Percentiles rank a stretch among this genome's conserved stretches.
These are phyloP conservation scores for Austroboletus novae-zelandiae DNA, from an alignment of 1,284 basidiomycete genomes.

Conservation along the genomic window DNA sequence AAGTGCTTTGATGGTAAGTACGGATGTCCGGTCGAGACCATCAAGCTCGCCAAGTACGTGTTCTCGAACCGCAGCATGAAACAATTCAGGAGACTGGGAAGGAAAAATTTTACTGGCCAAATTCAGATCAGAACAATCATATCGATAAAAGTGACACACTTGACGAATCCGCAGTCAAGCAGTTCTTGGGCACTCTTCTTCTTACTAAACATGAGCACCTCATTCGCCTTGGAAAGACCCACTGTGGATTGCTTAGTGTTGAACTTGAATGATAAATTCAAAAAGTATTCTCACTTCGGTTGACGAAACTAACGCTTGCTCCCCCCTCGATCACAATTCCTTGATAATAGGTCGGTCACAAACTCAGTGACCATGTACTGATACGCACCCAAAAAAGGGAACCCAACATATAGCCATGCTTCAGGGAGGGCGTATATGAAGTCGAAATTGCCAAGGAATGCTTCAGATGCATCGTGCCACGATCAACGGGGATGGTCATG, in stretches of 20 bases:
- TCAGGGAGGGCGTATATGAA: conserved; percentile 68
- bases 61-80: conserved; percentile 51
- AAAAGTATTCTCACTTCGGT: conserved; percentile 46
- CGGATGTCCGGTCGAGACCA: conserved; percentile 52
- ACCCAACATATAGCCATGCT: conserved; percentile 62
- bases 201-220: conserved; percentile 66
- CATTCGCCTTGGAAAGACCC: conserved; percentile 66
- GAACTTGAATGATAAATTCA: background rate
- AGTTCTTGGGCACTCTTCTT: conserved; percentile 62
- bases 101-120: conserved; percentile 57
- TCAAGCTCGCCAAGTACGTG: conserved; percentile 51
- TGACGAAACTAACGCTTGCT: conserved; percentile 65
- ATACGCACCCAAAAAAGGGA: conserved; percentile 63
- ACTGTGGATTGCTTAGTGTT: conserved; percentile 39
- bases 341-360: conserved; percentile 23
- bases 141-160: conserved; percentile 40
- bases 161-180: conserved; percentile 60
- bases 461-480: conserved; percentile 32
- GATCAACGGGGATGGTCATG: background rate
- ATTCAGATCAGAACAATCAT: conserved; percentile 2
- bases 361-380: background rate
- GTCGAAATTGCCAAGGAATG: conserved; percentile 69
- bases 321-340: conserved; percentile 65
- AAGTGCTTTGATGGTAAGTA: conserved; percentile 53
- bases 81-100: conserved; percentile 46